phyloP scores from a whole-genome alignment of 2,329 filamentous ascomycete species.

The Aspergillus phoenicis region DNA sequence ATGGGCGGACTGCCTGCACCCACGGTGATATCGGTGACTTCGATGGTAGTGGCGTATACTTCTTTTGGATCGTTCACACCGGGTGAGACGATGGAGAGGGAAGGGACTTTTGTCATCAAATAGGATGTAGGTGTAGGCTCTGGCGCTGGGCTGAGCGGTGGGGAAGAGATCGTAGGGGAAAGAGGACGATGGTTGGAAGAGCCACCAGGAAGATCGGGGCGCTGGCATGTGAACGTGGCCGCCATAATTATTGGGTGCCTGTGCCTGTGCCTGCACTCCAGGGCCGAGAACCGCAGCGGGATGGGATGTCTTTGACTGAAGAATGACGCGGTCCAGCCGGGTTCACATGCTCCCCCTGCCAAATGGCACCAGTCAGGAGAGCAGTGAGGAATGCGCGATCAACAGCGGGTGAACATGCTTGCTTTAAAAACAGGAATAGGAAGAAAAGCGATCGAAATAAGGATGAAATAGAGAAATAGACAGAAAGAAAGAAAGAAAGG shows the following conservation, averaged over 20 bases:
- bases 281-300: neutral
- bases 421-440: slow-evolving; percentile 9
- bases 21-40: slow-evolving; percentile 7
- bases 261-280: slow-evolving; percentile 11
- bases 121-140: neutral
- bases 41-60: slow-evolving; percentile 2
- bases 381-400: slow-evolving; percentile 14
- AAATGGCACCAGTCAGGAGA: slow-evolving; percentile 21
- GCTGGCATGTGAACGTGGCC: slow-evolving; percentile 34
- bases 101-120: neutral
- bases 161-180: neutral
- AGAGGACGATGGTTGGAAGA: neutral
- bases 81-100: slow-evolving; percentile 6
- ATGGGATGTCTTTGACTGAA: neutral
- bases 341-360: slow-evolving; percentile 21
- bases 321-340: slow-evolving; percentile 9
- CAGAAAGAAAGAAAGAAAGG: neutral
- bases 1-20: neutral
- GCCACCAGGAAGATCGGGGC: slow-evolving; percentile 21
- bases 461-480: neutral
- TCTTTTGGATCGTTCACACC: slow-evolving; percentile 5
- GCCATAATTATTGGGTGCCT: slow-evolving; percentile 11
- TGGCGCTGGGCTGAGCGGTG: slow-evolving; percentile 1
- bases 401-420: slow-evolving; percentile 15
- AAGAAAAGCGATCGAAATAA: slow-evolving; percentile 7